Evolutionary conservation across 129 eudicot genomes (phyloP), one percentile per base, ranked within the genome.

Genomic region (Artemisia tridentata): DNA sequence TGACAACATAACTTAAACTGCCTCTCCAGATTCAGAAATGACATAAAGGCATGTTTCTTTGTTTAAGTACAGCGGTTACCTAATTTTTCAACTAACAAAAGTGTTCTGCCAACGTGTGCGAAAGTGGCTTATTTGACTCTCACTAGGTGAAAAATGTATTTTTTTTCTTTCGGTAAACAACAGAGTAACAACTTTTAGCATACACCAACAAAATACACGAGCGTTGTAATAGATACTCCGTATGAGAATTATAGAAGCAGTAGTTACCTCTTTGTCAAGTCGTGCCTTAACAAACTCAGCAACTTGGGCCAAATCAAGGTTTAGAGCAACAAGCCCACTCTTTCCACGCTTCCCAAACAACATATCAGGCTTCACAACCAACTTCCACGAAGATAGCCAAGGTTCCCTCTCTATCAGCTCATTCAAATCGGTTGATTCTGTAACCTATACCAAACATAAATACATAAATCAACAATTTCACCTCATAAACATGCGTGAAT

Each of bases 291-390:
- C 99, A 66, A 95, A 95, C 31, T 78, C 82, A 79, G 87, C 84
- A 77, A 90, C 99, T 80, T 87, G 88, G 70, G 97, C 96, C 74
- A 90, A 78, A 77, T 95, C 99, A 7, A 95, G 84, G 83, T 95
- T 90, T 78, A 95, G 74, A 57, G 99, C 99, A 77, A 95, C 99
- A 0, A 95, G 88, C 7, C 99, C 99, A 80, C 99, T 95, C 73
- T 95, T 95, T 7, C 99, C 99, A 85, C 99, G 97, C 76, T 95
- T 95, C 11, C 99, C 99, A 61, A 95, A 95, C 71, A 95, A 61
- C 99, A 95, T 90, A 75, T 95, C 99, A 20, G 99, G 99, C 74
- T 95, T 95, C 21, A 95, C 97, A 21, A 95, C 99, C 77, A 95
- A 71, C 66, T 82, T 95, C 29, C 86, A 81, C 49, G 99, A 95